Evolutionary conservation across 345 rosid species (phyloP), one percentile per base, ranked within the genome.

Genomic region (Murraya koenigii): DNA sequence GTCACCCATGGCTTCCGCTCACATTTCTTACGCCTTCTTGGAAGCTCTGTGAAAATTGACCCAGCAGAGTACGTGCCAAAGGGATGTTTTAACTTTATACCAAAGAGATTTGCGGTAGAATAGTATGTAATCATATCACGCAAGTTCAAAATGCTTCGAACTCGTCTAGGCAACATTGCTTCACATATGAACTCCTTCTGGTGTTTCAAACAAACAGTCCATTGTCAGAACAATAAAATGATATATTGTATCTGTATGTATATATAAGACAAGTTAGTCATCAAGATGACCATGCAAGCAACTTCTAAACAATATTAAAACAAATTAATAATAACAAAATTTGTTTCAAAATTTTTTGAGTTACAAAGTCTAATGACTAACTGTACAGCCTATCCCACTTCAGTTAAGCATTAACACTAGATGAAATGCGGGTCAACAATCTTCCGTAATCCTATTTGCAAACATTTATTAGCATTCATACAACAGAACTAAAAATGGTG

Each of bases 1-100:
- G 87, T 88, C 44, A 86, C 89, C 91, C 78, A 78, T 5, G 88
- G 89, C 39, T 88, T 88, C 76, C 85, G 69, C 83, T 88, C 89
- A 41, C 76, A 62, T 77, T 77, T 86, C 61, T 77, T 83, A 19
- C 77, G 84, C 78, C 81, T 86, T 78, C 85, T 84, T 9, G 82
- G 84, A 56, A 84, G 75, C 66, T 81, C 83, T 19, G 68, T 39
- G 62, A 55, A 47, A 79, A 71, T 36, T 0, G 72, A 76, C 25
- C 35, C 80, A 52, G 81, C 36, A 23, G 82, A 79, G 78, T 77
- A 80, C 33, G 47, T 56, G 63, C 83, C 75, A 79, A 19, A 49
- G 17, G 20, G 59, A 77, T 44, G 77, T 75, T 77, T 77, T 23
- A 71, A 63, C 63, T 55, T 72, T 41, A 30, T 15, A 56, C 38